Conservation (phyloP, 176 grass and related monocot genomes). For the Musa beccarii region DNA sequence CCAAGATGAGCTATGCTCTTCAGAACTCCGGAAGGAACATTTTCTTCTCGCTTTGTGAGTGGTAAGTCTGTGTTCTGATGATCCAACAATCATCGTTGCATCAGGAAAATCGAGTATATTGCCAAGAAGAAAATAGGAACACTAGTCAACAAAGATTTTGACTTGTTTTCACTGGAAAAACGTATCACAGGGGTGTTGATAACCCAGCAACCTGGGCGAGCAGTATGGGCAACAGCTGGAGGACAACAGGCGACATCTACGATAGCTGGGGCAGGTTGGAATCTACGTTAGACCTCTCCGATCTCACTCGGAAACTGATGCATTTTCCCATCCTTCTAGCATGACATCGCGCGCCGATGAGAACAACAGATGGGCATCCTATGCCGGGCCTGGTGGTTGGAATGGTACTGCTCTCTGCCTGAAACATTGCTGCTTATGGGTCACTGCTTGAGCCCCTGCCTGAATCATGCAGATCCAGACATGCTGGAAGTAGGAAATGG, state of each 20-base stretch:
- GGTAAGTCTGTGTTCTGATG: conserved; percentile 28
- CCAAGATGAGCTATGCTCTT: conserved; percentile 78
- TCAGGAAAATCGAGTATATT: neutral
- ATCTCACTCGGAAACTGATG: neutral
- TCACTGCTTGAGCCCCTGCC: neutral
- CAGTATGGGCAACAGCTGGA: conserved; percentile 81
- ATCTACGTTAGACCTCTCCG: no score
- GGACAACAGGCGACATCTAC: conserved; percentile 76
- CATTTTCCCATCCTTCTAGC: neutral
- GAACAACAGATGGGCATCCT: conserved; percentile 86
- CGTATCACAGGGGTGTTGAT: conserved; percentile 42
- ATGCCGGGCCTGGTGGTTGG: conserved; percentile 71
- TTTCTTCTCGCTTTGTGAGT: conserved; percentile 95
- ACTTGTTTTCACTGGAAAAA: neutral
- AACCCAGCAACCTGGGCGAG: conserved; percentile 89
- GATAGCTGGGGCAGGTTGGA: conserved; percentile 76
- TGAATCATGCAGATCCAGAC: conserved; percentile 2
- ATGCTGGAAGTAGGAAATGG: conserved; percentile 16
- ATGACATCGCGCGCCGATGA: conserved; percentile 49
- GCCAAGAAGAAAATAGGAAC: neutral
- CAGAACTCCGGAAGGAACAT: conserved; percentile 59
- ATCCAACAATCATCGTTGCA: neutral
- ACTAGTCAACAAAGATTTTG: neutral
- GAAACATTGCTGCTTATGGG: neutral
- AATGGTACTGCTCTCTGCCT: neutral